A percentile compares a stretch with the other conserved stretches of the same genome.
phyloP scores from a whole-genome alignment of 129 eudicot genomes.

The Pittosporum tobira region DNA sequence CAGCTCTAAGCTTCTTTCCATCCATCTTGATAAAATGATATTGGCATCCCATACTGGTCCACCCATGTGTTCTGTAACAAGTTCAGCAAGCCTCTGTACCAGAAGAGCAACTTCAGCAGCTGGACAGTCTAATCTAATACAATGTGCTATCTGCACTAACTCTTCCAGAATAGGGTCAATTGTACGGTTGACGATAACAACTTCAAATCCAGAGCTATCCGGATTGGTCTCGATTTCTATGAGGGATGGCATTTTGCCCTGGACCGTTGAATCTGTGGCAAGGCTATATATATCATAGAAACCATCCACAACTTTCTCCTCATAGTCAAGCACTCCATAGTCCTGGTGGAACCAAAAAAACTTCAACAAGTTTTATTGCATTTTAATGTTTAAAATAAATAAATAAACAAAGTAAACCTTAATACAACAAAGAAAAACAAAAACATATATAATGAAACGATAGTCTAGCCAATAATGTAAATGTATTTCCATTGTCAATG shows the following conservation, averaged over 20 bases:
- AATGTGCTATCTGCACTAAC: constrained; percentile 82
- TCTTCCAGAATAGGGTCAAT: constrained; percentile 83
- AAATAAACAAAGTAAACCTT: no score
- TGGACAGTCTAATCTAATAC: constrained; percentile 72
- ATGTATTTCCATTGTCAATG: no score
- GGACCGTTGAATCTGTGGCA: constrained; percentile 40
- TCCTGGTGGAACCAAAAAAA: constrained; percentile 36
- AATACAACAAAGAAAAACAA: no score
- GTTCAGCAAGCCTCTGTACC: constrained; percentile 90
- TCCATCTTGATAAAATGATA: constrained; percentile 66
- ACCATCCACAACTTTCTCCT: constrained; percentile 89
- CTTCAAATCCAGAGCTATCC: constrained; percentile 72
- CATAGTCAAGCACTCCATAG: constrained; percentile 85
- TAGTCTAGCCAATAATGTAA: background rate
- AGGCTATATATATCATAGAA: constrained; percentile 74
- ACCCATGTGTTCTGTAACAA: constrained; percentile 91
- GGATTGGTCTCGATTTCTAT: constrained; percentile 63
- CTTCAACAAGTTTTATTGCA: no score
- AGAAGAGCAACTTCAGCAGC: constrained; percentile 47
- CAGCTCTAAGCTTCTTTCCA: constrained; percentile 76
- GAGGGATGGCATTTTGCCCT: constrained; percentile 84
- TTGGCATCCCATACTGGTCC: constrained; percentile 92
- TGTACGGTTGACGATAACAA: constrained; percentile 61
- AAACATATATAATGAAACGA: background rate
- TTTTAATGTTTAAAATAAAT: no score